Percentiles rank a stretch among this genome's conserved stretches.
Conservation (phyloP, 2,329 filamentous ascomycete species). For the Whalleya microplaca region DNA sequence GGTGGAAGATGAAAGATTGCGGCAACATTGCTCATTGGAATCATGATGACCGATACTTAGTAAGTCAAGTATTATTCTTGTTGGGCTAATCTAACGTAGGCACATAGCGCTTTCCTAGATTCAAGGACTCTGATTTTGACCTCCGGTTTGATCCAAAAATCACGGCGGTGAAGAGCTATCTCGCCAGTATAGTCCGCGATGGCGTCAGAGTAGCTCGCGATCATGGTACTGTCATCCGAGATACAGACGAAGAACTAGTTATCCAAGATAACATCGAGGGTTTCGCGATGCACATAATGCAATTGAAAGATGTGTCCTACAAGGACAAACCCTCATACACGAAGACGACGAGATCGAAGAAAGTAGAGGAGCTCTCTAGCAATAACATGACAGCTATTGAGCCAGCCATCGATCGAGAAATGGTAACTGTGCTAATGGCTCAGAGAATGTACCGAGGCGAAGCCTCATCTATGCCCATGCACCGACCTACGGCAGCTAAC, state of each 20-base stretch:
- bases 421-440: conserved; percentile 12
- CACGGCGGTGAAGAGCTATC: not conserved
- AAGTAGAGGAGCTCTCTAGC: not conserved
- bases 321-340: conserved; percentile 5
- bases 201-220: not conserved
- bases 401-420: conserved; percentile 4
- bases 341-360: conserved; percentile 2
- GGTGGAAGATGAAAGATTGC: conserved; percentile 18
- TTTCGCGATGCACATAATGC: not conserved
- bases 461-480: conserved; percentile 8
- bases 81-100: not conserved
- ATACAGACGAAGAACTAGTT: conserved; percentile 4
- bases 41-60: not conserved
- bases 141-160: conserved; percentile 2
- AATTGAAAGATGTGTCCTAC: conserved; percentile 5
- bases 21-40: conserved; percentile 13
- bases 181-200: not conserved
- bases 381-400: conserved; percentile 5
- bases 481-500: not conserved
- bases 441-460: conserved; percentile 3
- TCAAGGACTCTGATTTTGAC: conserved; percentile 4
- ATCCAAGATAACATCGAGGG: not conserved
- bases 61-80: not conserved
- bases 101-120: not conserved
- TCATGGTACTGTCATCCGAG: not conserved